Percentiles rank a stretch among this genome's conserved stretches.
Conservation (phyloP, 306 rosid genomes). For the Lathyrus aphaca region DNA sequence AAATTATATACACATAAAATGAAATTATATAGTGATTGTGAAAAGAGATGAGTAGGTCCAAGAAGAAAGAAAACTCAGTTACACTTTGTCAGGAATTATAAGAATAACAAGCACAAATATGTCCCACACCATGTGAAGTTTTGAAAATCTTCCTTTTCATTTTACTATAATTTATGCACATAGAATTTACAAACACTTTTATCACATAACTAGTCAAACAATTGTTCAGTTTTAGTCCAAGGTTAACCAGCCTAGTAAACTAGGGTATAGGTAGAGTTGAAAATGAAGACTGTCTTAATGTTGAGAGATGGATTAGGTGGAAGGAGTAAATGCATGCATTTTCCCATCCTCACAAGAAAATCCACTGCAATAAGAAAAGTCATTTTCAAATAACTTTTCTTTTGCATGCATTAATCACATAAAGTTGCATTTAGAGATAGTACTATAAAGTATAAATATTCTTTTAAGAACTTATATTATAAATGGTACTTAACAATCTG, state of each 20-base stretch:
- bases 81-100: slow-evolving; percentile 51
- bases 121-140: slow-evolving; percentile 51
- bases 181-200: no score
- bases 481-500: slow-evolving; percentile 33
- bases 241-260: neutral
- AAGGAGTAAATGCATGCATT: slow-evolving; percentile 51
- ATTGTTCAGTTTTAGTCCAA: slow-evolving; percentile 3
- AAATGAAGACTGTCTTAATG: slow-evolving; percentile 41
- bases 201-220: slow-evolving; percentile 30
- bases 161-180: neutral
- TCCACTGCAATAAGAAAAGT: slow-evolving; percentile 22
- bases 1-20: neutral
- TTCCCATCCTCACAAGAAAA: slow-evolving; percentile 25
- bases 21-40: neutral
- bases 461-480: slow-evolving; percentile 14
- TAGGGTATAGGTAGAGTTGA: slow-evolving; percentile 31
- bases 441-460: slow-evolving; percentile 7
- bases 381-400: slow-evolving; percentile 7
- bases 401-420: slow-evolving; percentile 36
- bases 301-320: slow-evolving; percentile 40
- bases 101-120: slow-evolving; percentile 42
- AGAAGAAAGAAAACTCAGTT: slow-evolving; percentile 44
- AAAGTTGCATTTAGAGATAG: slow-evolving; percentile 29
- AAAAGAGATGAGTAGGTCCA: slow-evolving; percentile 15
- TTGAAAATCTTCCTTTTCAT: slow-evolving; percentile 5